Base-by-base conservation (phyloP, 441 rosid species). In the Macaranga tanarius region DNA sequence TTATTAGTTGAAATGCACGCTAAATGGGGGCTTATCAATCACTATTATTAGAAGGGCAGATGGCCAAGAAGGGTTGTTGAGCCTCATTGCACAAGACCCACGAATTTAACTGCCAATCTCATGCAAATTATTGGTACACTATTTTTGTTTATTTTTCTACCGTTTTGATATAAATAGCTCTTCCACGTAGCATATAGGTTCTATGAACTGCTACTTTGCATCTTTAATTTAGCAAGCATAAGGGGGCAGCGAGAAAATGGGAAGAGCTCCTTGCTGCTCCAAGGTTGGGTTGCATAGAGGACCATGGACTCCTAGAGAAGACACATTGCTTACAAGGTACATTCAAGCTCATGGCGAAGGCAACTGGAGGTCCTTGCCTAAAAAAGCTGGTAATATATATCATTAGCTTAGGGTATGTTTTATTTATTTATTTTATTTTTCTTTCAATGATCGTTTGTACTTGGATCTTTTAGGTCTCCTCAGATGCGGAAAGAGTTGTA, bases 341-440 rank as follows among this genome's bases (percentile, higher is more conserved):
- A 82, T 89, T 74, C 83, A 85, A 75, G 75, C 82, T 62, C 90
- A 86, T n/a, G 92, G 92, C 16, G 91, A 87, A 81, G 93, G 93
- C 66, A 79, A 79, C 15, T 89, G 91, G 93, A 81, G 87, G 75
- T 86, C 91, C 9, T 76, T 89, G 74, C 91, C 93, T 20, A 84
- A 82, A 40, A 86, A 82, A 47, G 90, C 93, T 23, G 93, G 93
- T 89, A 81, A 57, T 58, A 9, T 54, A n/a, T 13, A 89, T n/a
- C n/a, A n/a, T n/a, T n/a, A n/a, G n/a, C n/a, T n/a, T n/a, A n/a
- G n/a, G n/a, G n/a, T n/a, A n/a, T n/a, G n/a, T n/a, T n/a, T n/a
- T n/a, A n/a, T n/a, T n/a, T n/a, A n/a, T n/a, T n/a, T n/a, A n/a
- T n/a, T n/a, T n/a, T n/a, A n/a, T n/a, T n/a, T n/a, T n/a, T n/a